Evolutionary conservation across 805 yeast genomes (phyloP), one percentile per base, ranked within the genome.

Genomic region (Priceomyces medius): DNA sequence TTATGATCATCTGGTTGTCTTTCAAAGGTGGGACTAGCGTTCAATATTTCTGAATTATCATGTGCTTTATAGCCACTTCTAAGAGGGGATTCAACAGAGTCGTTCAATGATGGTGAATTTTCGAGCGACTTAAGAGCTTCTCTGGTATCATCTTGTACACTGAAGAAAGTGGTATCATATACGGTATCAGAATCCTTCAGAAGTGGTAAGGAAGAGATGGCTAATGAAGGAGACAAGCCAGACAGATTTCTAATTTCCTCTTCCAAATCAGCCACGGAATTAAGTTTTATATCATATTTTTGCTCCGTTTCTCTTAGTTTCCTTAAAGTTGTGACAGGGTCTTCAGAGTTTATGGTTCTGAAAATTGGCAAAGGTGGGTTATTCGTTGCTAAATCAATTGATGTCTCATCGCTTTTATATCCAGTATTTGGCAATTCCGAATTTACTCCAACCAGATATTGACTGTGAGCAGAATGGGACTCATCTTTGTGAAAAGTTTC

Each of bases 391-490:
- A 12, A n/a, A 26, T 8, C 9, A 26, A 26, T 28, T 10, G 29
- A 26, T n/a, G 12, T 26, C 5, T 26, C 29, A 9, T 62, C 66
- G 5, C 63, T 61, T 41, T 38, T 61, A 5, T 56, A 54, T 38
- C 43, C 52, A 7, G 57, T 56, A 7, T 37, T 51, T 7, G 73
- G 65, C 37, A 58, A 71, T 26, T 43, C 49, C 18, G 41, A 43
- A 7, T n/a, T n/a, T n/a, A n/a, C n/a, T n/a, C n/a, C n/a, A n/a
- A n/a, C n/a, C n/a, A n/a, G n/a, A n/a, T n/a, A n/a, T n/a, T n/a
- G n/a, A n/a, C n/a, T n/a, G n/a, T n/a, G n/a, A n/a, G n/a, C n/a
- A n/a, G n/a, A n/a, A n/a, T n/a, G n/a, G n/a, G n/a, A n/a, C n/a
- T n/a, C n/a, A n/a, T n/a, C n/a, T n/a, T n/a, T n/a, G n/a, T n/a